Percentiles rank a stretch among this genome's conserved stretches.
These are phyloP conservation scores for Sequoiadendron giganteum DNA, from an alignment of 75 land plant genomes.

Conservation along the genomic window DNA sequence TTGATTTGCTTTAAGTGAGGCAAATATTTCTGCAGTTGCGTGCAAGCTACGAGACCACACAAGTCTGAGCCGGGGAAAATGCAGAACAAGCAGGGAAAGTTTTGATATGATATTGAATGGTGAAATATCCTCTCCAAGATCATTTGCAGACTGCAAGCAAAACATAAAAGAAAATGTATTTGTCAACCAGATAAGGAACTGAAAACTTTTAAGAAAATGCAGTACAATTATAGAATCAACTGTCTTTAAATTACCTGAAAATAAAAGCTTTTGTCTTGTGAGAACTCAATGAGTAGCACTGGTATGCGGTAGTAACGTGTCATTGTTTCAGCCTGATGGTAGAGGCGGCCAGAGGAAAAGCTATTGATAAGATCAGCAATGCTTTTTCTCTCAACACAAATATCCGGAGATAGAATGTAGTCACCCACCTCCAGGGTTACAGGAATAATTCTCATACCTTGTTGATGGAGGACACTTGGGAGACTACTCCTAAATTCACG, in stretches of 20 bases:
- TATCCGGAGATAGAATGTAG: constrained; percentile 94
- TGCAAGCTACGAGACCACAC: constrained; percentile 98
- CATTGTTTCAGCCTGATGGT: constrained; percentile 98
- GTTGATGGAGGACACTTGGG: constrained; percentile 98
- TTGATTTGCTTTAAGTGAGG: constrained; percentile 89
- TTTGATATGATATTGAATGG: constrained; percentile 87
- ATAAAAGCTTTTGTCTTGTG: constrained; percentile 97
- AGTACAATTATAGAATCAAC: not conserved
- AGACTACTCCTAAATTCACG: constrained; percentile 97
- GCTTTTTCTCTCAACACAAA: constrained; percentile 98
- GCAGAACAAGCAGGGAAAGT: constrained; percentile 84
- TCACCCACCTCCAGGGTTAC: constrained; percentile 97
- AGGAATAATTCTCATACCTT: constrained; percentile 91
- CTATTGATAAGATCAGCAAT: constrained; percentile 83
- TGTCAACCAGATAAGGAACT: not conserved
- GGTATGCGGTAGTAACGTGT: constrained; percentile 87
- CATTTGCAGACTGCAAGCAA: constrained; percentile 86
- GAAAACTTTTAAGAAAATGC: not conserved
- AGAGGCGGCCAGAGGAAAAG: constrained; percentile 93
- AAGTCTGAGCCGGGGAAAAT: constrained; percentile 97
- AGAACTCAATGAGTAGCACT: constrained; percentile 97
- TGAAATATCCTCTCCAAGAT: constrained; percentile 92
- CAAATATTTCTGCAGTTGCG: constrained; percentile 99
- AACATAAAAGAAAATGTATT: not conserved
- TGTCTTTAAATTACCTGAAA: constrained; percentile 69